Evolutionary conservation across 371 early-diverging fungal genomes (phyloP), one percentile per base, ranked within the genome.

Genomic region (Globomyces sp.): DNA sequence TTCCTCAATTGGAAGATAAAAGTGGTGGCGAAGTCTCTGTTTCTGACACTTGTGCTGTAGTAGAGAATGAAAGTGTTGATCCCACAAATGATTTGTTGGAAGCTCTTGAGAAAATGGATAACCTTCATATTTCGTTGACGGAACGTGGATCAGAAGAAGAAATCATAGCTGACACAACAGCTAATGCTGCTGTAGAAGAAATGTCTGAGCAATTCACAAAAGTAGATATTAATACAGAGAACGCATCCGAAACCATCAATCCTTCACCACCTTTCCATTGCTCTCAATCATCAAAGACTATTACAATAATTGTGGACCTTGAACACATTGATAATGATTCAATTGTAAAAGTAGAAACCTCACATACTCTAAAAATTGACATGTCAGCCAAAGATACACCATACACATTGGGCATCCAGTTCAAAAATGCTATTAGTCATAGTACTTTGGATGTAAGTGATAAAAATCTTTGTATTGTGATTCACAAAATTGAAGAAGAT

Each of bases 221-320:
- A 46, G 11, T 8, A 46, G 47, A 11, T 8, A 8, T 11, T 11
- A 46, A 46, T 8, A 8, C 11, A 46, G 8, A 46, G 11, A 11
- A 46, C 11, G 47, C 40, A 9, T 3, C 55, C 10, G 40, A 36
- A 6, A 55, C 55, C 4, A 55, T 13, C 9, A 36, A 36, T 9
- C 36, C 36, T 10, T 37, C 61, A 34, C 61, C 61, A 37, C 4
- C 40, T 42, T 60, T 60, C 34, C 41, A 60, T 44, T 48, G 61
- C 61, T 44, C 39, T 37, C 61, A 60, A 44, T 48, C 46, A 4
- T 44, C 13, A 44, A 44, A 60, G 44, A 60, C 61, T 49, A 50
- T 49, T 49, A 45, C 61, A 9, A 42, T 60, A 42, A 60, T 60
- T 36, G 37, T 60, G 6, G 4, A 40, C 5, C 43, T 60, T 34